Percentiles rank a stretch among this genome's conserved stretches.
phyloP scores from a whole-genome alignment of 106 monocot species.

The Amphibolis antarctica region DNA sequence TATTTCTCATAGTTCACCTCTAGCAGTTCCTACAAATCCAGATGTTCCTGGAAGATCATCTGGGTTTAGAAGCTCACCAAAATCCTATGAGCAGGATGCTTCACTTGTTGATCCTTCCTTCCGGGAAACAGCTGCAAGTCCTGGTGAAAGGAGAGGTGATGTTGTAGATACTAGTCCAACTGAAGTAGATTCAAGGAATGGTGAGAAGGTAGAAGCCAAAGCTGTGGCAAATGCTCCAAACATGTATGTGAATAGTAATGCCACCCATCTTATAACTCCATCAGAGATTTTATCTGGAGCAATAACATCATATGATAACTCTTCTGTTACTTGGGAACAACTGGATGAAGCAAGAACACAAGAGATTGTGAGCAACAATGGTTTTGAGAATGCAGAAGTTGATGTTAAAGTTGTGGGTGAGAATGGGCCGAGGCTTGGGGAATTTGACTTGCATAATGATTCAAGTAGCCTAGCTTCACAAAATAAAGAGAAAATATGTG shows the following conservation, averaged over 20 bases:
- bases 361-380: constrained; percentile 20
- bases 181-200: constrained; percentile 1
- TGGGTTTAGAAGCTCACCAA: constrained; percentile 19
- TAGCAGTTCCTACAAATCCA: constrained; percentile 12
- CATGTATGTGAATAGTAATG: constrained; percentile 30
- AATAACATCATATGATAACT: constrained; percentile 34
- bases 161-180: constrained; percentile 9
- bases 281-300: constrained; percentile 64
- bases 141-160: constrained; percentile 28
- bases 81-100: constrained; percentile 23
- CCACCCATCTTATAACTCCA: constrained; percentile 77
- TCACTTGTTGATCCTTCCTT: constrained; percentile 21
- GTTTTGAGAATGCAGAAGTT: constrained; percentile 17
- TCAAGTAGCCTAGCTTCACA: constrained; percentile 14
- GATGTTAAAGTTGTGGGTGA: constrained; percentile 45
- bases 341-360: constrained; percentile 25
- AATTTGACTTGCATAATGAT: constrained; percentile 34
- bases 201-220: constrained; percentile 29
- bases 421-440: constrained; percentile 14
- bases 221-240: constrained; percentile 28
- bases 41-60: constrained; percentile 20
- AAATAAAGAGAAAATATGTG: constrained; percentile 17
- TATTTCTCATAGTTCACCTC: constrained; percentile 14
- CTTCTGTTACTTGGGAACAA: constrained; percentile 9
- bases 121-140: constrained; percentile 21